phyloP scores from a whole-genome alignment of 2,329 filamentous ascomycete genomes.

The Phialophora chinensis region DNA sequence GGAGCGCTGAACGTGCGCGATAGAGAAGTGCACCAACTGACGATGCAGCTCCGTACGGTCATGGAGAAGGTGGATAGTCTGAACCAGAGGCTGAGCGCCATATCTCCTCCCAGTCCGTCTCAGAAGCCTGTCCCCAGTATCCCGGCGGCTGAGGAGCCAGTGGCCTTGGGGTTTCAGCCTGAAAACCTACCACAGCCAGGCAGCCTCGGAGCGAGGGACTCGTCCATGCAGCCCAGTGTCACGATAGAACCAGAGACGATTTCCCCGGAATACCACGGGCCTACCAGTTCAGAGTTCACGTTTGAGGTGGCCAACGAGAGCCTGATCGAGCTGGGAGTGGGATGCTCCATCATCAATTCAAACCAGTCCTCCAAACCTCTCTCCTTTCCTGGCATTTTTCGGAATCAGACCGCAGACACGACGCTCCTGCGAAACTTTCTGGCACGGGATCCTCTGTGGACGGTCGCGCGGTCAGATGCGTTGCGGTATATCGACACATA shows the following conservation, averaged over 20 bases:
- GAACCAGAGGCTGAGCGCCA: not conserved
- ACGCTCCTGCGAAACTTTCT: constrained; percentile 7
- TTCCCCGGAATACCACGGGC: constrained; percentile 21
- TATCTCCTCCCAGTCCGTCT: constrained; percentile 5
- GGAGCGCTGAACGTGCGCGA: not conserved
- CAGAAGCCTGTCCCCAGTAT: no score
- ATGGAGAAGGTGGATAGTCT: not conserved
- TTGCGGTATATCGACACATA: constrained; percentile 15
- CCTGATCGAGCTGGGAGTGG: constrained; percentile 10
- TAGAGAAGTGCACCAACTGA: not conserved
- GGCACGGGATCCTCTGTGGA: constrained; percentile 20
- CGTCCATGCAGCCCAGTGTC: not conserved
- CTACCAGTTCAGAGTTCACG: constrained; percentile 22
- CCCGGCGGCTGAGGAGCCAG: no score
- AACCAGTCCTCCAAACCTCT: not conserved
- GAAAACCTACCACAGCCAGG: not conserved
- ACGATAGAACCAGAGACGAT: constrained; percentile 6
- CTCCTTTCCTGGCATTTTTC: not conserved
- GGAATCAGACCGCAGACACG: not conserved
- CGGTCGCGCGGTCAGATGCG: constrained; percentile 5
- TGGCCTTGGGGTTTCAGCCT: not conserved
- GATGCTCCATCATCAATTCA: not conserved
- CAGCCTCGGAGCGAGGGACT: not conserved
- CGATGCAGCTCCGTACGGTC: not conserved
- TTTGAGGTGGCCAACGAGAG: constrained; percentile 21